Evolutionary conservation across 1,139 yeast genomes (phyloP).

Genomic region (Yamadazyma pseudoaaseri): DNA sequence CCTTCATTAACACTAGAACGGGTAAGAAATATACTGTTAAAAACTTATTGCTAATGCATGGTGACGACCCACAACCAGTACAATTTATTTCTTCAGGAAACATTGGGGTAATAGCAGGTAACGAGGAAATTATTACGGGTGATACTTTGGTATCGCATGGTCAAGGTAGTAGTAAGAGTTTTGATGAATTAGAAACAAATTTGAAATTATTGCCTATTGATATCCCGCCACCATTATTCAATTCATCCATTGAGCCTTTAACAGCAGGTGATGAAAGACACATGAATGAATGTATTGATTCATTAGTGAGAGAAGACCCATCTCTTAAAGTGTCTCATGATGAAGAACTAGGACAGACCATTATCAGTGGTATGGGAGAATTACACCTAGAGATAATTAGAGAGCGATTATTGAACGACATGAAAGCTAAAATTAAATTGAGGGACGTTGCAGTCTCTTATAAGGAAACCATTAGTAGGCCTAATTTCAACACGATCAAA

Average conservation of each 20-base stretch:
- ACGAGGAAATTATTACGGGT: constrained; percentile 76
- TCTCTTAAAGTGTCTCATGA: constrained; percentile 43
- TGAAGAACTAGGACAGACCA: constrained; percentile 85
- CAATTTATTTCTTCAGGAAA: constrained; percentile 66
- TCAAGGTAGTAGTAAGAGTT: constrained; percentile 37
- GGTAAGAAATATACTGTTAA: constrained; percentile 67
- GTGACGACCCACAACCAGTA: constrained; percentile 78
- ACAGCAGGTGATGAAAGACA: constrained; percentile 76
- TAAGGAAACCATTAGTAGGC: constrained; percentile 61
- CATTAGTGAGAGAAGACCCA: constrained; percentile 68
- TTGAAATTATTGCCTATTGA: constrained; percentile 71
- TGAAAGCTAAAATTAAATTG: constrained; percentile 77
- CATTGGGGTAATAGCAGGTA: constrained; percentile 84
- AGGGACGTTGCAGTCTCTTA: constrained; percentile 87
- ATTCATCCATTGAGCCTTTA: constrained; percentile 78
- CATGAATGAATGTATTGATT: constrained; percentile 65
- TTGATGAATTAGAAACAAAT: constrained; percentile 47
- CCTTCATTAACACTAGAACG: constrained; percentile 65
- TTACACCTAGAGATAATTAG: constrained; percentile 85
- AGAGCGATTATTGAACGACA: constrained; percentile 72
- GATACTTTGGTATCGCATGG: constrained; percentile 75
- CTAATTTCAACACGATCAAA: constrained; percentile 12
- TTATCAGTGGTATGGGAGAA: constrained; percentile 95
- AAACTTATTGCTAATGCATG: constrained; percentile 80
- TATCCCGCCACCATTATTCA: constrained; percentile 91